Evolutionary conservation across 495 filamentous ascomycete genomes (phyloP), one percentile per base, ranked within the genome.

Genomic region (Xylaria longipes): DNA sequence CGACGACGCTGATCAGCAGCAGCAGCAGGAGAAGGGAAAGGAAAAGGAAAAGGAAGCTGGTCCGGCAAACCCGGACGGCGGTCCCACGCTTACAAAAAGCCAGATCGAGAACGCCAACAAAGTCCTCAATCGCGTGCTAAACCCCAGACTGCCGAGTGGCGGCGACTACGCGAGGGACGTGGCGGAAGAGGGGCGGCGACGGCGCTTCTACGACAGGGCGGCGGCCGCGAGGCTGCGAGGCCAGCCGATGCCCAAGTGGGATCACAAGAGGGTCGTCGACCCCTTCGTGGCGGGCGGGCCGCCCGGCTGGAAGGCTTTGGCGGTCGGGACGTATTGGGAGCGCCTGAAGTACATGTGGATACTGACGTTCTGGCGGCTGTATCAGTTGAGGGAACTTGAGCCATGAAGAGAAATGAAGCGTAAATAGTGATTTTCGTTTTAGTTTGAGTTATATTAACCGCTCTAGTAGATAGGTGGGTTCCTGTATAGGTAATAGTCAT

Each of bases 311-410:
- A 8, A 56, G 33, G 12, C 17, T 20, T 33, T 67, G 31, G 29
- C 46, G 31, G 20, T 17, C 8, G 17, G 17, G 29, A 54, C 65
- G 25, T 14, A 33, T 5, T 67, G 65, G 64, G 65, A 67, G 1
- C 65, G 48, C 6, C 33, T 67, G 9, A 35, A 52, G 65, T 67
- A 67, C 41, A 67, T 65, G 48, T 67, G 46, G 46, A 31, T 56
- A 0, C 8, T 67, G n/a, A 14, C 48, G 45, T 67, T 54, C 48
- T 52, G 48, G 65, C 48, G 65, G 2, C 27, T 67, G 5, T 56
- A 67, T 39, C 65, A 67, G 20, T 39, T 67, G 20, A 56, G 14
- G 45, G 41, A 65, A 33, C 43, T 65, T 27, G 63, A 65, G 7
- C 11, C 15, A 7, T 65, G 14, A 48, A 27, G 27, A 56, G 2